Percentiles rank a stretch among this genome's conserved stretches.
These are phyloP conservation scores for Perilla frutescens DNA, from an alignment of 257 asterid species.

Conservation along the genomic window DNA sequence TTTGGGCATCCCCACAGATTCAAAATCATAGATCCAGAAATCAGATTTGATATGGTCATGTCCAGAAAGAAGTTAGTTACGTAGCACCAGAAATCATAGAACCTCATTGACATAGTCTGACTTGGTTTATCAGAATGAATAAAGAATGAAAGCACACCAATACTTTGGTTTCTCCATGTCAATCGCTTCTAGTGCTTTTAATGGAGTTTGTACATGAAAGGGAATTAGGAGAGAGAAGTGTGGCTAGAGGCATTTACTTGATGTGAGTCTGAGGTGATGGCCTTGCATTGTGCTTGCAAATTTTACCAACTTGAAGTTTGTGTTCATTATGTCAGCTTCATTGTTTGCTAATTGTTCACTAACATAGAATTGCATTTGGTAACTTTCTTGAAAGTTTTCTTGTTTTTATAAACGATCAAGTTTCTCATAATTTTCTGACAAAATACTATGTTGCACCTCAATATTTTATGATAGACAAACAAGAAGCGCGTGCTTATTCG, in stretches of 20 bases:
- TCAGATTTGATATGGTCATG: not conserved
- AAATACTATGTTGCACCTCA: not conserved
- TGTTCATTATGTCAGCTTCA: not conserved
- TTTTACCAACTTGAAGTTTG: slow-evolving; percentile 9
- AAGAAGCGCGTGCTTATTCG: slow-evolving; percentile 84
- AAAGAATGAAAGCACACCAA: not conserved
- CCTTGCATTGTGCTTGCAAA: not conserved
- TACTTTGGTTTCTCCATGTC: slow-evolving; percentile 1
- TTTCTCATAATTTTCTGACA: slow-evolving; percentile 27
- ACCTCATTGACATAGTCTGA: not conserved
- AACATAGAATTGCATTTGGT: not conserved
- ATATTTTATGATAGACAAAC: slow-evolving; percentile 57
- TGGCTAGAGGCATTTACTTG: not conserved
- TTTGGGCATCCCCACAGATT: slow-evolving; percentile 12
- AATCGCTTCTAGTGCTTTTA: slow-evolving; percentile 3
- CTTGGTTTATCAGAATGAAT: slow-evolving; percentile 2
- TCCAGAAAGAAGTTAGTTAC: not conserved
- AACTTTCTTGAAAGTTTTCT: not conserved
- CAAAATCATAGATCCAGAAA: not conserved
- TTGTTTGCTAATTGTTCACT: slow-evolving; percentile 11
- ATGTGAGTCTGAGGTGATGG: not conserved
- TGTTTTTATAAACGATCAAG: slow-evolving; percentile 12
- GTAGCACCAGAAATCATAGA: not conserved
- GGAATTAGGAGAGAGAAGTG: not conserved
- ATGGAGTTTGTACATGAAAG: slow-evolving; percentile 3